A percentile compares a stretch with the other conserved stretches of the same genome.
Conservation (phyloP, 192 early-diverging fungal species). For the Gryganskiella cystojenkinii region DNA sequence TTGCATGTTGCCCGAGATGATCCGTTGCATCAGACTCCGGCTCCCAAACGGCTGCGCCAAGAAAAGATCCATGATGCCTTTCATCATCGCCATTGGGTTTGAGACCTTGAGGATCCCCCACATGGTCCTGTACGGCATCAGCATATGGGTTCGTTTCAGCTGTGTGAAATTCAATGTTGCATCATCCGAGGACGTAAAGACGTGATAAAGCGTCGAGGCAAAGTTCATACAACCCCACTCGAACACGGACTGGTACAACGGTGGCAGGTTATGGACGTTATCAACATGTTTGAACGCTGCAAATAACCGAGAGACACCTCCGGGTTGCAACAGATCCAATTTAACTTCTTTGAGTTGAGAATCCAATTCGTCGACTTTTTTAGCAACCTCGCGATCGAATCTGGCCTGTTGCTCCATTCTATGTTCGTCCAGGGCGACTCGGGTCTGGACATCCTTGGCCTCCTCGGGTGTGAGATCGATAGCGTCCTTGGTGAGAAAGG, state of each 20-base stretch:
- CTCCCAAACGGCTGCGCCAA: constrained; percentile 64
- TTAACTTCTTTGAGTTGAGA: constrained; percentile 56
- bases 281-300: constrained; percentile 18
- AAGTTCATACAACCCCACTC: constrained; percentile 65
- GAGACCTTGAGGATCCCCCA: constrained; percentile 56
- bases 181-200: constrained; percentile 59
- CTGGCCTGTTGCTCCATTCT: constrained; percentile 46
- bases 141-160: constrained; percentile 57
- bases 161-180: constrained; percentile 52
- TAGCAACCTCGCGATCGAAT: constrained; percentile 58
- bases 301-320: constrained; percentile 19
- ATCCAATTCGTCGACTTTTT: constrained; percentile 55
- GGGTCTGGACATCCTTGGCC: constrained; percentile 34
- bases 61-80: constrained; percentile 61
- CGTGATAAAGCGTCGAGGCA: constrained; percentile 61
- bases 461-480: constrained; percentile 46
- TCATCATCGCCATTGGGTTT: constrained; percentile 62
- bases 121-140: constrained; percentile 60
- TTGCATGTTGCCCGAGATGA: constrained; percentile 55
- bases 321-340: constrained; percentile 47
- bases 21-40: constrained; percentile 60
- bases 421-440: constrained; percentile 44
- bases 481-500: constrained; percentile 49
- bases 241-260: constrained; percentile 49
- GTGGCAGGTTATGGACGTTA: constrained; percentile 47